A percentile compares a stretch with the other conserved stretches of the same genome.
Evolutionary conservation across 2,329 filamentous ascomycete genomes (phyloP).

Genomic region (Xylaria sp.): DNA sequence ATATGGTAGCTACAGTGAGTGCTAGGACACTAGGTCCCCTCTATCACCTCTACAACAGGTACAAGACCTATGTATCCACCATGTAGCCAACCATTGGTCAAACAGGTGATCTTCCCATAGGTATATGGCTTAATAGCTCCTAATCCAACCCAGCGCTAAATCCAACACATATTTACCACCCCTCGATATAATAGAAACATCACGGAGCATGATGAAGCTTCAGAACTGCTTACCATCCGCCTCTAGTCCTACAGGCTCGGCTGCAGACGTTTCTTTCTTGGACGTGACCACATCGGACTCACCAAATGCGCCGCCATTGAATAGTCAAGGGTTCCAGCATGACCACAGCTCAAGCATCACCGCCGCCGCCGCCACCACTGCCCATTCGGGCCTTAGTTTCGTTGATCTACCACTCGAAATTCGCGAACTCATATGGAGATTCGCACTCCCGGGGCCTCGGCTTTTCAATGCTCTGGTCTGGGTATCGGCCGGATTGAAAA

Average conservation of each 20-base stretch:
- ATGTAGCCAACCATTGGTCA: no score
- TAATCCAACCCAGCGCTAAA: no score
- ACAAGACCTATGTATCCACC: no score
- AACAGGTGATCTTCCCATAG: no score
- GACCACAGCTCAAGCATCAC: neutral
- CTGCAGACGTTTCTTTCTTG: neutral
- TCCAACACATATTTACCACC: no score
- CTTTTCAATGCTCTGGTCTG: constrained; percentile 43
- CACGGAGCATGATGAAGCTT: neutral
- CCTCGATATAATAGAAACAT: no score
- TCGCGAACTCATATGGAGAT: constrained; percentile 45
- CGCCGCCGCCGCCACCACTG: neutral
- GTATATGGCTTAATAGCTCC: no score
- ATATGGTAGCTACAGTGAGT: no score
- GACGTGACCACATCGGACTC: neutral
- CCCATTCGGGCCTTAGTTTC: constrained; percentile 34
- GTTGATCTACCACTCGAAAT: constrained; percentile 43
- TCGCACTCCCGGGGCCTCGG: constrained; percentile 43
- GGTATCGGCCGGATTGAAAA: constrained; percentile 40
- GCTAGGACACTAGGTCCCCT: no score
- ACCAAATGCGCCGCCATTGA: neutral
- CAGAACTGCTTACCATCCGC: neutral
- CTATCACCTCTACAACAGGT: no score
- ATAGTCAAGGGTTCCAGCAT: neutral
- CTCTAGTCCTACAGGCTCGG: neutral